Evolutionary conservation across 1,284 basidiomycete species (phyloP), one percentile per base, ranked within the genome.

Genomic region (Ceratobasidium sp.): DNA sequence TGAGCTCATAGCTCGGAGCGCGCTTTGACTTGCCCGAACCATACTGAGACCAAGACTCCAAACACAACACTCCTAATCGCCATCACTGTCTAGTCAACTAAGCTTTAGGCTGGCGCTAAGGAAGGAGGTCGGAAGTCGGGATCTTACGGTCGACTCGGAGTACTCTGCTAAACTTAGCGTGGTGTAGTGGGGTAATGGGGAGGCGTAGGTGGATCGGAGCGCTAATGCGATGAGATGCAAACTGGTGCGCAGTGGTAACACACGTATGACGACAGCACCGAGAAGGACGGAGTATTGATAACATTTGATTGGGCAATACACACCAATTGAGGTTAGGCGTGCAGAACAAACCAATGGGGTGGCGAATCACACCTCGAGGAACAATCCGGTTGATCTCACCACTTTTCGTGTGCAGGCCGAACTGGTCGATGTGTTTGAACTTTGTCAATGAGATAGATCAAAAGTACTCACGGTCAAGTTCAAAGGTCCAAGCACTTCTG

Each of bases 401-500:
- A 81, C 69, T 75, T 79, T 73, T 81, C 80, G 57, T 81, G 80
- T 13, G 80, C 80, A n/a, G 80, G 80, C 47, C 80, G 79, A 21
- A 81, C 80, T 82, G 41, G 58, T 47, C 52, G 8, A n/a, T 27
- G 27, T 58, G 54, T 49, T 25, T 5, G 11, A 6, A 56, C 5
- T 49, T 11, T n/a, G n/a, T n/a, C n/a, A 21, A 50, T 54, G 1
- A 36, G 5, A 42, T 36, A 36, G 33, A 36, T 11, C 4, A 47
- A 27, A 36, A 49, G 1, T 21, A 76, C 84, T 79, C 74, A 85
- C 86, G 76, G 72, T 89, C 87, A 53, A 89, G 79, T 74, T 89
- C 87, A 84, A 85, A 87, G n/a, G 85, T 85, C 84, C 83, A 87
- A 2, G 84, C 80, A 33, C 84, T 85, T 16, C 82, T 79, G 57